phyloP scores from a whole-genome alignment of 2,329 filamentous ascomycete genomes.

The Diaporthe velutina region DNA sequence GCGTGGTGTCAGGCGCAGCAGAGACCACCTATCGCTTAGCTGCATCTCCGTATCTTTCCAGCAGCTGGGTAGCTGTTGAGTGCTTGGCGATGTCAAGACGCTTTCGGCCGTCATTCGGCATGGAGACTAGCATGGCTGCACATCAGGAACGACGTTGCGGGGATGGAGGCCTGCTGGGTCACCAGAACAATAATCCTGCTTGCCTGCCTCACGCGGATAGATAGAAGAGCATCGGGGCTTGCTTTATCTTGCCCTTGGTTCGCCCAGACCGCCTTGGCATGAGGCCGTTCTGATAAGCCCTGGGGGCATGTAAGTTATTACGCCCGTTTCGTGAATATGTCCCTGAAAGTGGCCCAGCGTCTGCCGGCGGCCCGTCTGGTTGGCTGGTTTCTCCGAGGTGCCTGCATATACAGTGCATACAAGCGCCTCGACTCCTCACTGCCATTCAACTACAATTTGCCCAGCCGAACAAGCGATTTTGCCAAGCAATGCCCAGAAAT shows the following conservation, averaged over 20 bases:
- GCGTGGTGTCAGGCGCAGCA: background rate
- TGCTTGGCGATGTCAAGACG: constrained; percentile 9
- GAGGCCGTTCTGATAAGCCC: constrained; percentile 1
- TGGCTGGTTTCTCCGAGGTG: constrained; percentile 3
- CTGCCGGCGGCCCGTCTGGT: constrained; percentile 7
- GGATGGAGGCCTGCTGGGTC: constrained; percentile 3
- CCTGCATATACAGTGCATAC: background rate
- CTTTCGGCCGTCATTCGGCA: constrained; percentile 15
- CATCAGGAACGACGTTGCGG: background rate
- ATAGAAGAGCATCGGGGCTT: background rate
- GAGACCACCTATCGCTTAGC: constrained; percentile 1
- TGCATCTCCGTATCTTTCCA: background rate
- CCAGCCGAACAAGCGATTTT: background rate
- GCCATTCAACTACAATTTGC: background rate
- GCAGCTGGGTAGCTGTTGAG: background rate
- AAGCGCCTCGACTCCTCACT: background rate
- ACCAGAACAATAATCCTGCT: background rate
- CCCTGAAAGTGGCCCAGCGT: background rate
- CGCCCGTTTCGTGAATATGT: background rate
- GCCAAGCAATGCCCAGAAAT: constrained; percentile 26
- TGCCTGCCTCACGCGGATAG: background rate
- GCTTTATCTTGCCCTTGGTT: constrained; percentile 22
- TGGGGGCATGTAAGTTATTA: background rate
- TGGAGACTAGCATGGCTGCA: constrained; percentile 6
- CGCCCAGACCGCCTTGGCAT: constrained; percentile 19